phyloP scores from a whole-genome alignment of 495 filamentous ascomycete genomes.

The Aspergillus bridgeri region DNA sequence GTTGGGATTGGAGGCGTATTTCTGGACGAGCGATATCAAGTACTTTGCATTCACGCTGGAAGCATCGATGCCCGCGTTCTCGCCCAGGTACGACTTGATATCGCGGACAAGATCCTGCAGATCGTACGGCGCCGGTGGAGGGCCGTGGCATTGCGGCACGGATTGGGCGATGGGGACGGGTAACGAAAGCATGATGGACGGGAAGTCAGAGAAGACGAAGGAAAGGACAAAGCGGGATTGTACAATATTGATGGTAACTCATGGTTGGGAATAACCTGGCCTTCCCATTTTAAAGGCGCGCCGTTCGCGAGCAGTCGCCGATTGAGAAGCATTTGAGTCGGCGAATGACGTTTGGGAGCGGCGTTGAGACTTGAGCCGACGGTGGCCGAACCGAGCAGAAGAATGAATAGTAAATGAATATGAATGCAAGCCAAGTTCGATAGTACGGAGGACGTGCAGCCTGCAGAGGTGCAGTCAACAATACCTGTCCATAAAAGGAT shows the following conservation, averaged over 20 bases:
- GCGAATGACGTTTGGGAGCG: constrained; percentile 17
- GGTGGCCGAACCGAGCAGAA: too few species aligned
- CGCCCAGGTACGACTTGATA: constrained; percentile 29
- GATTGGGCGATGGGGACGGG: not conserved
- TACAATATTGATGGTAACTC: too few species aligned
- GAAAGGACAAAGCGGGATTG: too few species aligned
- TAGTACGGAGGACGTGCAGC: too few species aligned
- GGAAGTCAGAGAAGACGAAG: not conserved
- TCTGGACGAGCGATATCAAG: constrained; percentile 27
- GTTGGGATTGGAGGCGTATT: constrained; percentile 30
- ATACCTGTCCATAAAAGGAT: too few species aligned
- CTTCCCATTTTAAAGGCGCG: too few species aligned
- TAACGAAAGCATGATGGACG: not conserved
- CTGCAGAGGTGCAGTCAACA: too few species aligned
- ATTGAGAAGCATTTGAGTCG: not conserved
- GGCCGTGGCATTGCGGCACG: not conserved
- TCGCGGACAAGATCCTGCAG: constrained; percentile 29
- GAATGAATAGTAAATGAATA: too few species aligned
- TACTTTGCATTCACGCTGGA: constrained; percentile 28
- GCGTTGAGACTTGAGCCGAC: too few species aligned
- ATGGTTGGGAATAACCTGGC: too few species aligned
- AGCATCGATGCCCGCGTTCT: constrained; percentile 27
- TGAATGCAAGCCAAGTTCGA: too few species aligned
- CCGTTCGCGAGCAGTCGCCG: too few species aligned
- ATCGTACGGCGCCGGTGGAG: constrained; percentile 11